Evolutionary conservation across 495 filamentous ascomycete species (phyloP), one percentile per base, ranked within the genome.

Genomic region (Parathielavia hyrcaniae): DNA sequence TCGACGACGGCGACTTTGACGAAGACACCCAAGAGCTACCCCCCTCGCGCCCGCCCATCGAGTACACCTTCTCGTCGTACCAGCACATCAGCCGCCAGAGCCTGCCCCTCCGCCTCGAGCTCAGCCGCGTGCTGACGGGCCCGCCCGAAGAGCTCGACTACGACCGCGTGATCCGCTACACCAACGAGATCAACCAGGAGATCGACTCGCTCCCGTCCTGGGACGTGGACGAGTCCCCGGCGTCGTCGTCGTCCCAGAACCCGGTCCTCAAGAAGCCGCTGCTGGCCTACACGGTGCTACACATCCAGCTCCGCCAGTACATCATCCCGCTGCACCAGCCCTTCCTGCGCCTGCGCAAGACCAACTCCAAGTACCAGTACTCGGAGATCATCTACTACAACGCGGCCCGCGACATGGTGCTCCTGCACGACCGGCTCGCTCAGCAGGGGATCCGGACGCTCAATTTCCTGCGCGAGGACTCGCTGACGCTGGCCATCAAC

Each of bases 351-450:
- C 65, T 74, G 16, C 69, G 72, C 55, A 74, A 73, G 48, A 55
- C 60, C 14, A 73, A 74, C 47, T 69, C 69, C 40, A 75, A 73
- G 34, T 73, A 72, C 58, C 73, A 73, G 49, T 75, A 76, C 59
- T 75, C 72, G 0, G 73, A 77, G 52, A 76, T 75, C 16, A 67
- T 75, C 55, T 77, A 74, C 54, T 76, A 76, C 65, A 75, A 77
- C 55, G 72, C 75, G 5, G 69, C 75, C 13, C 66, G 73, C 32
- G 75, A 77, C 58, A 75, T 77, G 59, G 71, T 76, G 13, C 66
- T 76, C 11, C 67, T 77, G 26, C 67, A 71, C 53, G 69, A 71
- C 57, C 70, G 71, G 53, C 62, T 77, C 22, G 65, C 61, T n/a
- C 67, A 74, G 53, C 66, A 67, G 36, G 72, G 73, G n/a, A 64